phyloP scores from a whole-genome alignment of 305 asterid species.

The Euphrasia arctica region DNA sequence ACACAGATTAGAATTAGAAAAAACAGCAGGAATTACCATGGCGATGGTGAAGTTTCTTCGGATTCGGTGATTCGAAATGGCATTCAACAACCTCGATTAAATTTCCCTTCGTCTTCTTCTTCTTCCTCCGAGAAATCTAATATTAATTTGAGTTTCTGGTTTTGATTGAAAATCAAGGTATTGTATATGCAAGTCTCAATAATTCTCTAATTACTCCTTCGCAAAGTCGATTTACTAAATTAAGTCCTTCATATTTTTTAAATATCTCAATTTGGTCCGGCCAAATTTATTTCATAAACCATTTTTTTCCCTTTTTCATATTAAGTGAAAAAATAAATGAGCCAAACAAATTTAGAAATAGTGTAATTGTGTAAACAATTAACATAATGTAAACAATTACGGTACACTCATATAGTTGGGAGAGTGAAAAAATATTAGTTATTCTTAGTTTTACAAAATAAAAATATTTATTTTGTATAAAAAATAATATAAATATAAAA shows the following conservation, averaged over 20 bases:
- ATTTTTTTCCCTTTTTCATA: too few species aligned
- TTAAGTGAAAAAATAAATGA: not conserved
- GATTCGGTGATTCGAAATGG: slow-evolving; percentile 10
- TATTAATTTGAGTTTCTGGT: slow-evolving; percentile 3
- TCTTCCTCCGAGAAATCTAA: not conserved
- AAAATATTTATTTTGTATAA: too few species aligned
- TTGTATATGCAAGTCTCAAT: not conserved
- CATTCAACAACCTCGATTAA: not conserved
- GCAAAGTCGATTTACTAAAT: not conserved
- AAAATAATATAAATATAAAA: too few species aligned
- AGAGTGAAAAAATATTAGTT: too few species aligned
- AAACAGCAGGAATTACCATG: slow-evolving; percentile 24
- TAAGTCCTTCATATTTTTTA: not conserved
- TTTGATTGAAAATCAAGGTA: not conserved
- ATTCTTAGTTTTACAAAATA: too few species aligned
- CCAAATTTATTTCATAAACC: not conserved
- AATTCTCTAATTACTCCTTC: not conserved
- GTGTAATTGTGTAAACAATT: too few species aligned
- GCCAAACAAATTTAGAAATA: too few species aligned
- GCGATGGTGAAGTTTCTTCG: slow-evolving; percentile 11
- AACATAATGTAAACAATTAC: too few species aligned
- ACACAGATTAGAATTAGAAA: not conserved
- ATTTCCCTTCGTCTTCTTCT: not conserved
- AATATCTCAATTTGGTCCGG: slow-evolving; percentile 6
- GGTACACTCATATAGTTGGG: too few species aligned